Percentiles rank a stretch among this genome's conserved stretches.
These are phyloP conservation scores for Mixia osmundae DNA, from an alignment of 1,284 basidiomycete species.

Conservation along the genomic window DNA sequence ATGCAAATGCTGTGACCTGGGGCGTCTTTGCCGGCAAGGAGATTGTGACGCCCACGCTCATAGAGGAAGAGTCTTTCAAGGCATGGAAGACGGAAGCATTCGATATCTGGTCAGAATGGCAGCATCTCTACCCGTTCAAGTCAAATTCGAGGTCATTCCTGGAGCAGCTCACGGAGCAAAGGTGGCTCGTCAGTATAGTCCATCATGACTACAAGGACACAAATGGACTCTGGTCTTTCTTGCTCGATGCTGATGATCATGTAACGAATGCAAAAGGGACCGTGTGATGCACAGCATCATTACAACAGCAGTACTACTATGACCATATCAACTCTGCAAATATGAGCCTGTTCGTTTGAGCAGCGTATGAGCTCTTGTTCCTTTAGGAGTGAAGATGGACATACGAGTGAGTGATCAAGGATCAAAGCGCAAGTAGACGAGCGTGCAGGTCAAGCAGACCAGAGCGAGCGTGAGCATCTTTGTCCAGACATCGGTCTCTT, in stretches of 20 bases:
- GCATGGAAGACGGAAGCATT: slow-evolving; percentile 68
- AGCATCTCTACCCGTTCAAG: slow-evolving; percentile 51
- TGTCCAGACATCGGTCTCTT: no score
- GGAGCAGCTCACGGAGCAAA: slow-evolving; percentile 40
- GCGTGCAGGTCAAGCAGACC: no score
- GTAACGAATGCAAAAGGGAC: no score
- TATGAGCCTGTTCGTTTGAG: no score
- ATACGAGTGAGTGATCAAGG: no score
- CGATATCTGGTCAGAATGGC: slow-evolving; percentile 89
- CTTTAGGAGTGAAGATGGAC: no score
- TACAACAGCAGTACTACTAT: no score
- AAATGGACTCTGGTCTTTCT: slow-evolving; percentile 63
- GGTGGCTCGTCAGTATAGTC: slow-evolving; percentile 81
- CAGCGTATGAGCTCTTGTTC: no score
- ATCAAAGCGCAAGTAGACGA: no score
- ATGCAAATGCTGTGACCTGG: slow-evolving; percentile 28
- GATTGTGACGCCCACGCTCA: slow-evolving; percentile 26
- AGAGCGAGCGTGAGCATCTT: no score
- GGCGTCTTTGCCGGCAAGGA: slow-evolving; percentile 26
- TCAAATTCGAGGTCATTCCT: slow-evolving; percentile 51
- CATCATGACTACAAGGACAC: slow-evolving; percentile 79
- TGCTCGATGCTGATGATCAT: slow-evolving; percentile 26
- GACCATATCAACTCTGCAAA: no score
- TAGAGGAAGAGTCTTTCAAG: slow-evolving; percentile 25
- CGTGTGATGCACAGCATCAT: no score